Evolutionary conservation across 768 basidiomycete species (phyloP), one percentile per base, ranked within the genome.

Genomic region (Piloderma croceum): DNA sequence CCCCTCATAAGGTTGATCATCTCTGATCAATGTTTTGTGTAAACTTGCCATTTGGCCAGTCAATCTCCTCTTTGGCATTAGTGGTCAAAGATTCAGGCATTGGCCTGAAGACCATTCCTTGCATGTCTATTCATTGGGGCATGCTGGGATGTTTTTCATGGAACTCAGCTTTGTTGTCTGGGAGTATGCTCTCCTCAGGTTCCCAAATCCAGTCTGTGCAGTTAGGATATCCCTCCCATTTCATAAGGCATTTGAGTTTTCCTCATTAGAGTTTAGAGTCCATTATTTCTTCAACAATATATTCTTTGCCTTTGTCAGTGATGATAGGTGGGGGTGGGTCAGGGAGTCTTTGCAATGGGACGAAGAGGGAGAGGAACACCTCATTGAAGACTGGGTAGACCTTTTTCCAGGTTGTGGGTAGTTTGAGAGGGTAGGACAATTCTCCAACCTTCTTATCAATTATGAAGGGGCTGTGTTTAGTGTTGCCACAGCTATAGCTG

Each of bases 191-290:
- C n/a, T n/a, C n/a, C n/a, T n/a, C n/a, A n/a, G n/a, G n/a, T n/a
- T n/a, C n/a, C n/a, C n/a, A n/a, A n/a, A n/a, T n/a, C n/a, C n/a
- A n/a, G n/a, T n/a, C n/a, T 10, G 38, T 1, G n/a, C n/a, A n/a
- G n/a, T n/a, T n/a, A n/a, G n/a, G n/a, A n/a, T n/a, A n/a, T n/a
- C 50, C 58, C 21, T 56, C 58, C 57, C 59, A 65, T 13, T 55
- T 47, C 4, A 64, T 39, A 0, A 55, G 34, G 24, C 63, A 64
- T 10, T 57, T 42, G 1, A 57, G 13, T 3, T 34, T 25, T 9
- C 42, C 37, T 6, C 48, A n/a, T 0, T 34, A 23, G 0, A 35
- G 19, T 2, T 45, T 36, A 1, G 43, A 46, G 24, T n/a, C n/a
- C n/a, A n/a, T n/a, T n/a, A n/a, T n/a, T n/a, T n/a, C n/a, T n/a